These are phyloP conservation scores for Pseudocohnilembus persalinus DNA, from an alignment of 169 alveolate genomes.

Conservation along the genomic window DNA sequence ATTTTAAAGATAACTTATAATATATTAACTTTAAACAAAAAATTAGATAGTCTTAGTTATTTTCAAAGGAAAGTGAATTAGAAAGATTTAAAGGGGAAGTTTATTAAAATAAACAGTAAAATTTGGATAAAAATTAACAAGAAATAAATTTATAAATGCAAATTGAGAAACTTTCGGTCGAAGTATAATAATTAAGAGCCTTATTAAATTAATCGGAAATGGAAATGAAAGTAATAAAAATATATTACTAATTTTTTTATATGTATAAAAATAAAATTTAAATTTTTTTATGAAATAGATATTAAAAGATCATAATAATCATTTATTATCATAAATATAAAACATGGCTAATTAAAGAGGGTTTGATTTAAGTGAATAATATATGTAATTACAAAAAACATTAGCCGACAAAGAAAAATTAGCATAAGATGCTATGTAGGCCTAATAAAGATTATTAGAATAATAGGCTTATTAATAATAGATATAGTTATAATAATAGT, in stretches of 20 bases:
- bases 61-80: background rate
- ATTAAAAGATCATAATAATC: background rate
- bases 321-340: too few species aligned
- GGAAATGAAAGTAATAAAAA: background rate
- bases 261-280: too few species aligned
- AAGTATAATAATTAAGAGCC: background rate
- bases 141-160: background rate
- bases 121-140: background rate
- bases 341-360: background rate
- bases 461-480: too few species aligned
- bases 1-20: too few species aligned
- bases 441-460: too few species aligned
- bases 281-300: background rate
- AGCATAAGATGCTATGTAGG: too few species aligned
- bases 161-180: background rate
- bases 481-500: background rate
- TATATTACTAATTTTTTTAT: background rate
- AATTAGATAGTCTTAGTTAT: too few species aligned
- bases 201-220: background rate
- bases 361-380: background rate
- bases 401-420: background rate
- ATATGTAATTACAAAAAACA: background rate
- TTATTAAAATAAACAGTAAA: too few species aligned
- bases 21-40: too few species aligned
- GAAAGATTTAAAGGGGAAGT: background rate